Evolutionary conservation across 805 yeast species (phyloP).

Genomic region (Candida quercuum): DNA sequence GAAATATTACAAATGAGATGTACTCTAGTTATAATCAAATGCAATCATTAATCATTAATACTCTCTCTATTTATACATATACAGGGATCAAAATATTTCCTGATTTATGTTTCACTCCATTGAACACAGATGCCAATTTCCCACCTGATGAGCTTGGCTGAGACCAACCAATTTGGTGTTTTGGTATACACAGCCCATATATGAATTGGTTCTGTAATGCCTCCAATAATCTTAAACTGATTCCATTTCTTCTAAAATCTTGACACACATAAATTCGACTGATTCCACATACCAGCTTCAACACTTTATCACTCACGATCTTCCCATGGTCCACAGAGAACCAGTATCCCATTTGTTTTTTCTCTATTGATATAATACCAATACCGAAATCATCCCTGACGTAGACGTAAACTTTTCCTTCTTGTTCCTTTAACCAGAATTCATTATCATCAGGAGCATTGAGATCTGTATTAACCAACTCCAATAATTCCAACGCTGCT

Average conservation of each 20-base stretch:
- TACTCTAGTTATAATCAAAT: too few relatives aligned
- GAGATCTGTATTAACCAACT: conserved; percentile 53
- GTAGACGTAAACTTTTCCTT: conserved; percentile 46
- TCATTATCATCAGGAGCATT: conserved; percentile 51
- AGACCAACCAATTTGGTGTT: conserved; percentile 54
- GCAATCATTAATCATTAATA: too few relatives aligned
- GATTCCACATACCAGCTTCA: conserved; percentile 39
- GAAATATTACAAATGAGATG: too few relatives aligned
- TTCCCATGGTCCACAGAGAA: conserved; percentile 47
- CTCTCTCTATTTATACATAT: too few relatives aligned
- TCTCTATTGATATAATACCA: conserved; percentile 53
- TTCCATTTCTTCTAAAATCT: conserved; percentile 41
- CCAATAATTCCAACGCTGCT: conserved; percentile 36
- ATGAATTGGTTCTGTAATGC: conserved; percentile 38
- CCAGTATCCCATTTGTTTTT: conserved; percentile 47
- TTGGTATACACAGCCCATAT: conserved; percentile 42
- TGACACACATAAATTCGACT: conserved; percentile 44
- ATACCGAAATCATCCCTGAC: conserved; percentile 42
- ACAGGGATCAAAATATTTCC: conserved; percentile 48
- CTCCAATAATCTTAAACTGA: conserved; percentile 42
- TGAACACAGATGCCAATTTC: conserved; percentile 48
- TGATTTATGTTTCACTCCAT: conserved; percentile 48
- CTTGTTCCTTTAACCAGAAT: conserved; percentile 30
- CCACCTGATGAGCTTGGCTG: conserved; percentile 70
- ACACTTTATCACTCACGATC: conserved; percentile 40